Conservation (phyloP, 805 yeast species). For the Kodamaea restingae region DNA sequence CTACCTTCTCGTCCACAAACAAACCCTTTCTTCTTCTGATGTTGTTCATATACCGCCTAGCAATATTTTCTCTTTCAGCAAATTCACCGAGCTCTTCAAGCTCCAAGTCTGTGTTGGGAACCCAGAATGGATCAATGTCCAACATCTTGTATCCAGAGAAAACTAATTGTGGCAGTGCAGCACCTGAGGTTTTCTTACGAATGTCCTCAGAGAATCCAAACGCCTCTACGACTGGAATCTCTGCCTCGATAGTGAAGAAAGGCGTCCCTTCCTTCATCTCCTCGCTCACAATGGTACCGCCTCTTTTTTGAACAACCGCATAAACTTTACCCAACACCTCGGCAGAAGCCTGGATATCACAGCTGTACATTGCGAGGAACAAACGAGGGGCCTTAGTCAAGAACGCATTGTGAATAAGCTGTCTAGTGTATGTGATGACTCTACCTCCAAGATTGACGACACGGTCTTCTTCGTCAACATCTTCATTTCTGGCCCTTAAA, state of each 20-base stretch:
- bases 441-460: slow-evolving; percentile 62
- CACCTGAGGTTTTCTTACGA: slow-evolving; percentile 89
- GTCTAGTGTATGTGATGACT: slow-evolving; percentile 67
- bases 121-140: slow-evolving; percentile 97
- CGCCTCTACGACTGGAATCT: slow-evolving; percentile 90
- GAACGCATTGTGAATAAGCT: slow-evolving; percentile 65
- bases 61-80: slow-evolving; percentile 90
- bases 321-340: slow-evolving; percentile 95
- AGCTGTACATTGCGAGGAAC: slow-evolving; percentile 86
- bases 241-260: slow-evolving; percentile 80
- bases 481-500: slow-evolving; percentile 31
- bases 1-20: slow-evolving; percentile 83
- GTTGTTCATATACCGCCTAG: slow-evolving; percentile 77
- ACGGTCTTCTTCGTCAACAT: slow-evolving; percentile 27
- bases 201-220: slow-evolving; percentile 96
- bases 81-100: slow-evolving; percentile 87
- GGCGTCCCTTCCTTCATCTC: slow-evolving; percentile 99
- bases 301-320: slow-evolving; percentile 84
- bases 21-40: slow-evolving; percentile 86
- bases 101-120: slow-evolving; percentile 96
- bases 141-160: slow-evolving; percentile 84
- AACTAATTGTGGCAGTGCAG: slow-evolving; percentile 93
- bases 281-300: slow-evolving; percentile 81
- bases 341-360: slow-evolving; percentile 92
- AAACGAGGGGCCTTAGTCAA: slow-evolving; percentile 84